phyloP scores from a whole-genome alignment of 73 alveolate genomes.

The Paramecium sexaurelia region DNA sequence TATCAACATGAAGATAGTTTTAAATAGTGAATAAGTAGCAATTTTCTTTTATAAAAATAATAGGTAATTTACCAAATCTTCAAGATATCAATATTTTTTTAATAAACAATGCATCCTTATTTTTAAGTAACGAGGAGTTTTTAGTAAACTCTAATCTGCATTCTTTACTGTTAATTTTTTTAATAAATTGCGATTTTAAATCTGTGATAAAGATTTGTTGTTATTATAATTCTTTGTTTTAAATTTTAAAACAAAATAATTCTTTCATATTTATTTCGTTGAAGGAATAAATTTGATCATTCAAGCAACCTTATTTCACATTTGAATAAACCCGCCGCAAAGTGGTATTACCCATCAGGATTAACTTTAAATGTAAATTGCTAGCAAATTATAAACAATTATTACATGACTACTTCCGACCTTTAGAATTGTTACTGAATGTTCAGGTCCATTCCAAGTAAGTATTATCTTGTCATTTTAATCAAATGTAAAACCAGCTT shows the following conservation, averaged over 20 bases:
- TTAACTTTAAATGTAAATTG: conserved; percentile 30
- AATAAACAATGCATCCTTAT: no score
- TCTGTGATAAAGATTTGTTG: no score
- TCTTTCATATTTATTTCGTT: neutral
- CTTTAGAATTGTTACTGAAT: neutral
- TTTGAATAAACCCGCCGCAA: conserved; percentile 42
- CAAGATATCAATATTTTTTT: no score
- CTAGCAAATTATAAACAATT: neutral
- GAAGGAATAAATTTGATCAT: neutral
- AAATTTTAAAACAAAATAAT: neutral
- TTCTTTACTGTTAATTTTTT: no score
- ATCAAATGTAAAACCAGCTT: conserved; percentile 5
- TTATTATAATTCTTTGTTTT: neutral
- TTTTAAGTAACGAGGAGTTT: no score
- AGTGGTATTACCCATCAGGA: conserved; percentile 48
- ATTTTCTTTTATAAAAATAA: no score
- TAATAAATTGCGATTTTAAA: no score
- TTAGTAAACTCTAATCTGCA: no score
- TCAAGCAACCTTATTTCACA: conserved; percentile 47
- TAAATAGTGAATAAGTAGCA: no score
- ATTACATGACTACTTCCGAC: conserved; percentile 37
- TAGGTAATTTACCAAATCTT: no score
- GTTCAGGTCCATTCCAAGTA: conserved; percentile 43
- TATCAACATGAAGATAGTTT: no score
- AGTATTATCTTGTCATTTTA: neutral